A percentile compares a stretch with the other conserved stretches of the same genome.
Evolutionary conservation across 2,329 filamentous ascomycete genomes (phyloP).

Genomic region (Emergomyces pasteurianus): DNA sequence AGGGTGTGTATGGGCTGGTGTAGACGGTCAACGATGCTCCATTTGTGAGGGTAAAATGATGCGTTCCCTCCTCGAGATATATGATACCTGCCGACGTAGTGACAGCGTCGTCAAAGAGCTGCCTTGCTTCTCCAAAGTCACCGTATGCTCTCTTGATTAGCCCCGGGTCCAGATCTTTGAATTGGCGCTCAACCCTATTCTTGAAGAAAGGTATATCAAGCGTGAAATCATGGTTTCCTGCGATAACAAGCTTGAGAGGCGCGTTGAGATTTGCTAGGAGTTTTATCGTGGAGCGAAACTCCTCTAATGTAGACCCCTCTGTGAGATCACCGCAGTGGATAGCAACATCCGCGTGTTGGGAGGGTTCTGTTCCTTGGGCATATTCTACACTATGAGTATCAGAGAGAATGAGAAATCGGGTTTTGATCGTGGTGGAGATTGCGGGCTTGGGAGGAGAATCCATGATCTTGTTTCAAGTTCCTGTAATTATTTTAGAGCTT

Average conservation of each 20-base stretch:
- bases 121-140: background rate
- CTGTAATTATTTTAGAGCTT: background rate
- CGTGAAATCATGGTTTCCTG: constrained; percentile 1
- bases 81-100: background rate
- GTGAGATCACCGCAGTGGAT: background rate
- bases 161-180: background rate
- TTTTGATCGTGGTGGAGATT: background rate
- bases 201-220: background rate
- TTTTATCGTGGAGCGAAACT: background rate
- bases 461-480: background rate
- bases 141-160: background rate
- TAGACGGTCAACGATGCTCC: background rate
- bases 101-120: background rate
- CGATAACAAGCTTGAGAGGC: constrained; percentile 1
- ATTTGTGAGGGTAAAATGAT: background rate
- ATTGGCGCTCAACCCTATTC: background rate
- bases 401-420: background rate
- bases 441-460: background rate
- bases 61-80: background rate
- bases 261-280: background rate
- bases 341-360: background rate
- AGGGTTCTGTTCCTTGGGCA: background rate
- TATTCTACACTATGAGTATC: background rate
- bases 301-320: background rate
- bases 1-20: background rate